Base-by-base conservation (phyloP, 371 early-diverging fungal species). In the Neoconidiobolus thromboides region DNA sequence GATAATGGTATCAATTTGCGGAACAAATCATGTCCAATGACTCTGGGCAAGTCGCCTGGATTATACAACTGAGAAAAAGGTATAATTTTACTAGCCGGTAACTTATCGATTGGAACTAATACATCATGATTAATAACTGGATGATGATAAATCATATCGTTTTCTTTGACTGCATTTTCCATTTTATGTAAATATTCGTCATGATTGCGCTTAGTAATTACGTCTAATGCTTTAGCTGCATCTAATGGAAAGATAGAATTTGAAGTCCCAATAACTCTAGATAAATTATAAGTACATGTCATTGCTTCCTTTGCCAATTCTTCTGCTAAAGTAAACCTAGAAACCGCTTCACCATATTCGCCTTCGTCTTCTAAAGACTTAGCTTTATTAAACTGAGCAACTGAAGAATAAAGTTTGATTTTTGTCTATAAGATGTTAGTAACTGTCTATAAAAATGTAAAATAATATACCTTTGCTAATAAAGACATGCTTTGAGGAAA, bases 71-170 rank as follows among this genome's bases (percentile, higher is more conserved):
- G 89, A 9, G 80, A 73, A 63, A 92, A 86, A 1, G 87, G 81
- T 14, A 83, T 75, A 0, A 81, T 65, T 63, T 86, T 87, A 60
- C 84, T 88, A 0, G 82, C 82, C 52, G 79, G 78, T 37, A 87
- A 60, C 60, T 89, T 88, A 43, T 92, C 93, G 3, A 93, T 75
- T 1, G 89, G 78, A 0, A 85, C 73, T 9, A 96, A 69, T 1
- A 85, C 76, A 48, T 83, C 83, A 55, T 76, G 79, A 62, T 78
- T 79, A 3, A 94, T 95, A 0, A 91, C 89, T 0, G 78, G 62
- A 47, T 87, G 93, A 71, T 93, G 89, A 68, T 97, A 97, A 48
- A 97, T 83, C 70, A 96, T 71, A 64, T 97, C 97, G 63, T 97
- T 97, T 73, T 96, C 97, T 47, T 83, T 83, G 12, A 73, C 72